A percentile compares a stretch with the other conserved stretches of the same genome.
These are phyloP conservation scores for Eudorina sp. DNA, from an alignment of 139 green algal genomes.

Conservation along the genomic window DNA sequence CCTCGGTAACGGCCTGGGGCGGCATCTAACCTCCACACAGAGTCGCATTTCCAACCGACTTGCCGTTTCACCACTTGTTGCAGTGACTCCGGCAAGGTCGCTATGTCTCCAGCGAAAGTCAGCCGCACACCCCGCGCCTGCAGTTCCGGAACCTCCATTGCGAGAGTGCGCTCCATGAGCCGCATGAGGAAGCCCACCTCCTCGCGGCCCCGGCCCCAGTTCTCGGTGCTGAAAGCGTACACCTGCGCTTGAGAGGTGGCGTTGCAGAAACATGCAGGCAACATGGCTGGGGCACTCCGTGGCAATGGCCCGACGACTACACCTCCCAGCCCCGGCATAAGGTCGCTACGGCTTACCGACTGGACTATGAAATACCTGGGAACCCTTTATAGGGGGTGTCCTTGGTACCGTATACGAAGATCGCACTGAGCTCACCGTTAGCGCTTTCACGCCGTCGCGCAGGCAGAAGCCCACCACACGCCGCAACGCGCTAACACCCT, in stretches of 20 bases:
- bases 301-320: too few species aligned
- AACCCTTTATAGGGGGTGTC: too few species aligned
- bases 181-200: constrained; percentile 82
- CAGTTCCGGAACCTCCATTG: constrained; percentile 60
- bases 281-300: too few species aligned
- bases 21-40: too few species aligned
- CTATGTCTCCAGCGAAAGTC: constrained; percentile 73
- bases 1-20: too few species aligned
- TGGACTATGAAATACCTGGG: too few species aligned
- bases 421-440: constrained; percentile 80
- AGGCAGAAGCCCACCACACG: constrained; percentile 57
- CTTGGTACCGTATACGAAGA: too few species aligned
- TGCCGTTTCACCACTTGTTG: too few species aligned
- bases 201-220: constrained; percentile 72
- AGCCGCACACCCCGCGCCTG: constrained; percentile 64
- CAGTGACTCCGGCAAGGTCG: constrained; percentile 63
- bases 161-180: constrained; percentile 69
- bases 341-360: too few species aligned
- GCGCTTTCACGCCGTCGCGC: constrained; percentile 69
- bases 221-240: constrained; percentile 82
- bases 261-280: too few species aligned
- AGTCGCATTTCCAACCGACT: too few species aligned
- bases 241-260: constrained; percentile 50
- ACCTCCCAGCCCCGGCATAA: too few species aligned
- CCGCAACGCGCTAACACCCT: constrained; percentile 68